Evolutionary conservation across 2,329 filamentous ascomycete species (phyloP), one percentile per base, ranked within the genome.

Genomic region (Trichocomaceae sp.): DNA sequence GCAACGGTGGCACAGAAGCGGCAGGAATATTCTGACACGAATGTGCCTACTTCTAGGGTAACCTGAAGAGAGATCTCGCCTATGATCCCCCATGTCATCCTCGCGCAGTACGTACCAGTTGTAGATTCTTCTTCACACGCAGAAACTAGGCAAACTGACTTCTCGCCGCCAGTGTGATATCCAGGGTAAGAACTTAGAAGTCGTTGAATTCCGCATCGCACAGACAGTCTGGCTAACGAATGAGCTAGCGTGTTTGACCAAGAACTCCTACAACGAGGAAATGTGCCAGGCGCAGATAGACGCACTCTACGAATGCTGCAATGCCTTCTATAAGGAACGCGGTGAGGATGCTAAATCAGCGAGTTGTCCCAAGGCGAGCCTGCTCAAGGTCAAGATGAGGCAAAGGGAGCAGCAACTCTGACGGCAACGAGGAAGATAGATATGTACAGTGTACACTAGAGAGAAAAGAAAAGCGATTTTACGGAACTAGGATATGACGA

Each of bases 261-360:
- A 85, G 72, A 91, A 91, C 70, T 84, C 83, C 52, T 97, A 87
- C 75, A 83, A 95, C 57, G 90, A 97, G 72, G 83, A 83, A 44
- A 95, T 85, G 66, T 99, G 93, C 72, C 82, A 86, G 66, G 70
- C 75, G 17, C 77, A 90, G 65, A 81, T 99, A 55, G 85, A 92
- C 68, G 88, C 90, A 2, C 76, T 99, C 22, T 99, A 97, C 72
- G 86, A 93, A 63, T 99, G 93, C 73, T 99, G 93, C 72, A 85
- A 91, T 65, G 81, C 83, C 12, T 96, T 97, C 69, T 97, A 99
- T 73, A 76, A 85, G 63, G 79, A 82, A 55, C 82, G 88, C 57
- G 91, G 93, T 15, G 85, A 95, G 54, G 74, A 83, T 22, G 90
- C 88, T 31, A 83, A 79, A 42, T 87, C 86, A 2, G 83, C 85